Conservation (phyloP, 2,329 filamentous ascomycete genomes). For the Esteya vermicola region DNA sequence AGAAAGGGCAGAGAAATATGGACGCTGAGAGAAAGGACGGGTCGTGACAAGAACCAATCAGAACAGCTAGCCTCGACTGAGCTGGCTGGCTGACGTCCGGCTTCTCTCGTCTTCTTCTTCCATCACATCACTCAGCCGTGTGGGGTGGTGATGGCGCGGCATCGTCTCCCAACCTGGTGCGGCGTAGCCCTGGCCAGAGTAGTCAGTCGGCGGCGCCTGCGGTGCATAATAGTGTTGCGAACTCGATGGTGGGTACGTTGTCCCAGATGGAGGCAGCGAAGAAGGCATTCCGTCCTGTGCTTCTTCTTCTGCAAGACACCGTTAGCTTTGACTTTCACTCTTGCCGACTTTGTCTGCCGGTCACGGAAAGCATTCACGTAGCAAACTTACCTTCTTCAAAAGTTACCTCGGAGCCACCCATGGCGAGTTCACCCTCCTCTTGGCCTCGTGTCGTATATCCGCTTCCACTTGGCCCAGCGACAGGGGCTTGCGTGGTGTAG, state of each 20-base stretch:
- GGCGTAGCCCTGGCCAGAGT: slow-evolving; percentile 51
- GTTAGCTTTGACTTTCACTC: not conserved
- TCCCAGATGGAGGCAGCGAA: slow-evolving; percentile 18
- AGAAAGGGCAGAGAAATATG: no score
- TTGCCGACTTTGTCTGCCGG: no score
- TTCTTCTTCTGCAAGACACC: slow-evolving; percentile 23
- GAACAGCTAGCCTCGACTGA: slow-evolving; percentile 26
- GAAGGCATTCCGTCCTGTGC: slow-evolving; percentile 44
- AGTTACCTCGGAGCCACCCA: slow-evolving; percentile 32
- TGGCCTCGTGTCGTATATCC: not conserved
- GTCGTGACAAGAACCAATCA: no score
- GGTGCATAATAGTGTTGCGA: slow-evolving; percentile 29
- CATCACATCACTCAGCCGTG: slow-evolving; percentile 74
- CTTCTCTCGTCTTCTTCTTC: slow-evolving; percentile 75
- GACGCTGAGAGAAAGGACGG: no score
- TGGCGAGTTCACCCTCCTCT: not conserved
- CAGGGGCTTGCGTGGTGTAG: not conserved
- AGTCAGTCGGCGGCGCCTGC: slow-evolving; percentile 36
- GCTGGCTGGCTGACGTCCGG: slow-evolving; percentile 55
- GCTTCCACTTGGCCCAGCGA: not conserved
- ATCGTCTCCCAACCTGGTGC: slow-evolving; percentile 57
- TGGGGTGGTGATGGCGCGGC: slow-evolving; percentile 74
- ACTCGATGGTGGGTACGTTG: slow-evolving; percentile 20
- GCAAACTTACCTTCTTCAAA: slow-evolving; percentile 1
- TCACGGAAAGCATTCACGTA: not conserved